Evolutionary conservation across 2,329 filamentous ascomycete species (phyloP).

Genomic region (Tolypocladium guangdongense): DNA sequence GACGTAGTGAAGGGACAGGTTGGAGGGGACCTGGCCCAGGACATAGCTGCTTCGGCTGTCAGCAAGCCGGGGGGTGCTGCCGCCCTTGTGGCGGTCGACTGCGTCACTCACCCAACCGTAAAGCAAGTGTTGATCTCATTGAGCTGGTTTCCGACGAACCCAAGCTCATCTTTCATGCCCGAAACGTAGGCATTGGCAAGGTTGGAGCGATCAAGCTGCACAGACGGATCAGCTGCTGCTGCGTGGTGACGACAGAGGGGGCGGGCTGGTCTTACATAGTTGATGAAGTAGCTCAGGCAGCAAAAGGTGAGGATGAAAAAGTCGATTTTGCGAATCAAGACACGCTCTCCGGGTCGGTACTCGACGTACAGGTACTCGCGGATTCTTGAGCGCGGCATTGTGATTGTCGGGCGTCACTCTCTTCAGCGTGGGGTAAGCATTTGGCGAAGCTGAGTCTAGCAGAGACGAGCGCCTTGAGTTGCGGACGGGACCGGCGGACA

Average conservation of each 20-base stretch:
- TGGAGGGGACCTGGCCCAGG: slow-evolving; percentile 50
- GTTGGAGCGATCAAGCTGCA: slow-evolving; percentile 26
- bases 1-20: slow-evolving; percentile 51
- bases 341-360: slow-evolving; percentile 27
- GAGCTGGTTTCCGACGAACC: slow-evolving; percentile 31
- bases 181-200: slow-evolving; percentile 30
- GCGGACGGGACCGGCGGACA: no score
- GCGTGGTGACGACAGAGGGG: background rate
- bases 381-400: slow-evolving; percentile 5
- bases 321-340: slow-evolving; percentile 46
- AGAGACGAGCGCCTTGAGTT: background rate
- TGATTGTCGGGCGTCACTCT: background rate
- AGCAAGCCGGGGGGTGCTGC: background rate
- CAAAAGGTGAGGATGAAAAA: slow-evolving; percentile 56
- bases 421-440: background rate
- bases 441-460: background rate
- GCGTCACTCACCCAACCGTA: slow-evolving; percentile 20
- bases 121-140: slow-evolving; percentile 26
- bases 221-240: background rate
- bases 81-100: background rate
- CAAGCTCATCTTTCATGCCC: slow-evolving; percentile 35
- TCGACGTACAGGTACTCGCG: slow-evolving; percentile 22
- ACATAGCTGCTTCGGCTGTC: slow-evolving; percentile 20
- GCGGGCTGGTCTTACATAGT: slow-evolving; percentile 30
- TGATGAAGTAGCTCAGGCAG: slow-evolving; percentile 46